Conservation (phyloP, 768 basidiomycete genomes). For the Leucosporidium creatinivorum region DNA sequence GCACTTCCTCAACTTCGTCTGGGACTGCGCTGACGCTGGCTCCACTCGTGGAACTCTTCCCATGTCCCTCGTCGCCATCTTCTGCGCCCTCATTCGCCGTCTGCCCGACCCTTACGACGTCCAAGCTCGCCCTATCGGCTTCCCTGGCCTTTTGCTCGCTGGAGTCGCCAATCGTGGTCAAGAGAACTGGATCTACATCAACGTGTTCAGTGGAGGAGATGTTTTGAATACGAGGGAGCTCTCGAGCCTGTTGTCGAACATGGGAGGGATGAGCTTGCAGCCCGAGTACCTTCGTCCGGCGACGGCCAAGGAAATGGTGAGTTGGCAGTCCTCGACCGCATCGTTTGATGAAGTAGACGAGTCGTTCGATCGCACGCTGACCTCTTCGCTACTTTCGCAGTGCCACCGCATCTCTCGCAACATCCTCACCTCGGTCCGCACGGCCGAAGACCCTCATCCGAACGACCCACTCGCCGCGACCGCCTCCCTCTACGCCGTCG, state of each 20-base stretch:
- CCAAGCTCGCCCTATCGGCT: slow-evolving; percentile 15
- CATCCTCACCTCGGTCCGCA: slow-evolving; percentile 26
- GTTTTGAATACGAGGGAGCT: neutral
- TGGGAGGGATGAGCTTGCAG: neutral
- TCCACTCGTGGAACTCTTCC: slow-evolving; percentile 16
- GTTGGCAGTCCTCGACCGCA: too few species aligned
- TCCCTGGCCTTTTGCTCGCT: slow-evolving; percentile 22
- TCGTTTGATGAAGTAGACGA: too few species aligned
- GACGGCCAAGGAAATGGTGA: slow-evolving; percentile 14
- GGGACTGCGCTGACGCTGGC: neutral
- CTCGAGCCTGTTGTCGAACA: neutral
- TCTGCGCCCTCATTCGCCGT: slow-evolving; percentile 21
- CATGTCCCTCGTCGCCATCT: slow-evolving; percentile 29
- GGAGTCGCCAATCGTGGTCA: neutral
- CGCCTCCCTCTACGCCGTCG: slow-evolving; percentile 9
- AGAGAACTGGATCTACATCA: slow-evolving; percentile 20
- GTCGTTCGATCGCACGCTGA: too few species aligned
- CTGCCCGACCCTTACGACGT: slow-evolving; percentile 11
- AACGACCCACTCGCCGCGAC: neutral
- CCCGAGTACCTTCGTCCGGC: slow-evolving; percentile 8
- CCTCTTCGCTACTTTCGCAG: neutral
- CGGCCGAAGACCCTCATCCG: neutral
- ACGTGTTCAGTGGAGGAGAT: slow-evolving; percentile 2
- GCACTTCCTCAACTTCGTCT: slow-evolving; percentile 24
- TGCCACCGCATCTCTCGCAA: slow-evolving; percentile 27